Evolutionary conservation across 108 stramenopile genomes (phyloP).

Genomic region (Hondaea fermentalgiana): DNA sequence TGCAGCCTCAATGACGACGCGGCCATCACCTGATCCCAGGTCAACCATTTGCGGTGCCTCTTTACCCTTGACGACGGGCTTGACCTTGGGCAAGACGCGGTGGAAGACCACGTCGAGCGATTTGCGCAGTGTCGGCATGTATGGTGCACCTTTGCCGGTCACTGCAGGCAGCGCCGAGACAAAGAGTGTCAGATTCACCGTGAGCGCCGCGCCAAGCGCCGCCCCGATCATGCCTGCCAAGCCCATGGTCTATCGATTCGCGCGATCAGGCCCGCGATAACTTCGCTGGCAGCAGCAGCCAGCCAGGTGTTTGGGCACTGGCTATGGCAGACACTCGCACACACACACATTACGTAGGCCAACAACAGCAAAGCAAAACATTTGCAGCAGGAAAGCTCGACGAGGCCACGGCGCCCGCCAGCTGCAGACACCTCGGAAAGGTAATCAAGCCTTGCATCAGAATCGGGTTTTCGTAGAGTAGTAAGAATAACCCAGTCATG

Average conservation of each 20-base stretch:
- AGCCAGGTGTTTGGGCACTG: no score
- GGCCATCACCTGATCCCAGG: not conserved
- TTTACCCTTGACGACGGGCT: not conserved
- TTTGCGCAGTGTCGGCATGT: not conserved
- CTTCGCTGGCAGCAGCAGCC: no score
- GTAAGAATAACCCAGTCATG: no score
- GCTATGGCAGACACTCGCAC: no score
- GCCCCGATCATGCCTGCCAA: not conserved
- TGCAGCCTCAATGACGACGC: not conserved
- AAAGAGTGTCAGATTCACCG: not conserved
- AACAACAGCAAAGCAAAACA: no score
- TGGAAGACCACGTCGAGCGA: not conserved
- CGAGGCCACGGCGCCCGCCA: no score
- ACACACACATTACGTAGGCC: no score
- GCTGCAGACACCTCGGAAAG: no score
- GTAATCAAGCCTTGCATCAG: no score
- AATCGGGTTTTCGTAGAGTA: no score
- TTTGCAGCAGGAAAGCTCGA: no score
- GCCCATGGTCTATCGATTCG: not conserved
- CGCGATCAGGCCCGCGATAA: no score
- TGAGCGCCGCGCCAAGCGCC: not conserved
- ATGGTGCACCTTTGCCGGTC: not conserved
- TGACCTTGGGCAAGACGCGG: not conserved
- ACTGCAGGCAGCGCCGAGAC: not conserved
- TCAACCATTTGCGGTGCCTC: not conserved